Conservation (phyloP, 805 yeast species). For the Yamadazyma kitorensis region DNA sequence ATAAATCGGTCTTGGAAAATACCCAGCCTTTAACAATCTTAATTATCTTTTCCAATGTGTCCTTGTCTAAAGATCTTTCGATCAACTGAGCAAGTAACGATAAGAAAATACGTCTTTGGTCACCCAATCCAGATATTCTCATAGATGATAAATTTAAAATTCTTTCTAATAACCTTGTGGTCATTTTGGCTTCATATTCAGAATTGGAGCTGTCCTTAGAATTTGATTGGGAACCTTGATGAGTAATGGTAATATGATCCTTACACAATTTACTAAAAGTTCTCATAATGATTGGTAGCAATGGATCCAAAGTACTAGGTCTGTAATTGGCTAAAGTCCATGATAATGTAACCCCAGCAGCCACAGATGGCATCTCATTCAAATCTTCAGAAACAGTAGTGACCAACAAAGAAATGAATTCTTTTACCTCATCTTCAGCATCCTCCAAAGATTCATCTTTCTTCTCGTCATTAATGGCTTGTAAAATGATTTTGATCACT, state of each 20-base stretch:
- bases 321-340: slow-evolving; percentile 78
- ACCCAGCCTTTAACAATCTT: slow-evolving; percentile 86
- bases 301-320: slow-evolving; percentile 71
- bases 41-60: slow-evolving; percentile 70
- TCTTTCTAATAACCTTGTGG: slow-evolving; percentile 72
- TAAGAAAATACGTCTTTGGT: slow-evolving; percentile 85
- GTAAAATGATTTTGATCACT: slow-evolving; percentile 65
- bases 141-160: slow-evolving; percentile 72
- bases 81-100: slow-evolving; percentile 84
- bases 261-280: slow-evolving; percentile 86
- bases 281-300: slow-evolving; percentile 75
- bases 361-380: slow-evolving; percentile 67
- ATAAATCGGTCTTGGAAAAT: slow-evolving; percentile 73
- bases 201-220: slow-evolving; percentile 30
- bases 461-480: slow-evolving; percentile 54
- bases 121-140: slow-evolving; percentile 86
- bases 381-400: slow-evolving; percentile 79
- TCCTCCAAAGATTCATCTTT: slow-evolving; percentile 46
- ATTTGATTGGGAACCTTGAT: slow-evolving; percentile 39
- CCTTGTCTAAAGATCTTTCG: slow-evolving; percentile 81
- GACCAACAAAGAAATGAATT: slow-evolving; percentile 59
- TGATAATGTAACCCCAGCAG: slow-evolving; percentile 80
- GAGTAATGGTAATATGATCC: slow-evolving; percentile 73
- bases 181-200: slow-evolving; percentile 77
- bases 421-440: slow-evolving; percentile 59